A percentile compares a stretch with the other conserved stretches of the same genome.
Evolutionary conservation across 2,329 filamentous ascomycete genomes (phyloP).

Genomic region (Penicillium occitanis): DNA sequence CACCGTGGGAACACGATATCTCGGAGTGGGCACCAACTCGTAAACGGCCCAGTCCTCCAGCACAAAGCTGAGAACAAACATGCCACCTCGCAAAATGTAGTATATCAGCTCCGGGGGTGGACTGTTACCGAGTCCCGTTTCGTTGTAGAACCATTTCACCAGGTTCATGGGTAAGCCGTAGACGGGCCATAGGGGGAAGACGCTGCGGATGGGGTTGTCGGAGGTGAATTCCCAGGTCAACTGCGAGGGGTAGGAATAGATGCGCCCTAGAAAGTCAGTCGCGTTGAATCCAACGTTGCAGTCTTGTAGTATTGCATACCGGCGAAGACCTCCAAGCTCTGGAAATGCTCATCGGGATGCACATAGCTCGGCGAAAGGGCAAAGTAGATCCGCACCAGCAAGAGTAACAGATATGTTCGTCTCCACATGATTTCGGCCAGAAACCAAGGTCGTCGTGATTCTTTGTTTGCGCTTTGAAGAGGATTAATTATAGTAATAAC

Average conservation of each 20-base stretch:
- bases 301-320: slow-evolving; percentile 58
- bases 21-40: slow-evolving; percentile 77
- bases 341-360: slow-evolving; percentile 98
- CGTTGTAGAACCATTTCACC: slow-evolving; percentile 88
- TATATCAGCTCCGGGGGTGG: slow-evolving; percentile 79
- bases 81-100: slow-evolving; percentile 81
- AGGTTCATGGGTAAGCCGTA: slow-evolving; percentile 94
- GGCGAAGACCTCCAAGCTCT: slow-evolving; percentile 94
- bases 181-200: slow-evolving; percentile 93
- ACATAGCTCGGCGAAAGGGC: slow-evolving; percentile 93
- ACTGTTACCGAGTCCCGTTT: slow-evolving; percentile 69
- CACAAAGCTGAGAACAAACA: slow-evolving; percentile 95
- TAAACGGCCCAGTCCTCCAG: slow-evolving; percentile 97
- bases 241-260: slow-evolving; percentile 87
- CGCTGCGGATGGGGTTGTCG: slow-evolving; percentile 83
- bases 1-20: slow-evolving; percentile 69
- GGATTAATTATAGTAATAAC: background rate
- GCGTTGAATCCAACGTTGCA: background rate
- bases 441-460: background rate
- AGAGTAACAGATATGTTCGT: slow-evolving; percentile 79
- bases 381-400: slow-evolving; percentile 88
- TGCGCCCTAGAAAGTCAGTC: slow-evolving; percentile 64
- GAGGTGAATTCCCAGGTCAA: slow-evolving; percentile 78
- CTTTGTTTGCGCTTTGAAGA: slow-evolving; percentile 3
- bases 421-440: slow-evolving; percentile 70